Conservation (phyloP, 352 stramenopile genomes). For the Globisporangium spiculum region DNA sequence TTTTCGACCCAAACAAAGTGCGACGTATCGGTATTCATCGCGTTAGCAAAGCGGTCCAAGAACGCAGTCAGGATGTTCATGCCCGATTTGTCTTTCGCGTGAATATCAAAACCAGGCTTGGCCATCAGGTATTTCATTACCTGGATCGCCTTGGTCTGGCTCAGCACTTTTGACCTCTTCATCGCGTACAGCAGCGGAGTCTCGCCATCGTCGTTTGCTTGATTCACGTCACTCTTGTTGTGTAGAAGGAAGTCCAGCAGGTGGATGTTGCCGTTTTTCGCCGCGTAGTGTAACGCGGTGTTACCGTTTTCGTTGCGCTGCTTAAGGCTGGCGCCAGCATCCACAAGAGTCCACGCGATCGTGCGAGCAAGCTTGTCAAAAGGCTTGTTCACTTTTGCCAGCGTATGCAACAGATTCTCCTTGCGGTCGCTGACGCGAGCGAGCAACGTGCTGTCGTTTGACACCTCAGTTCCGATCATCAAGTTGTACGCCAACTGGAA, state of each 20-base stretch:
- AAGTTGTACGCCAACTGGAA: conserved; percentile 76
- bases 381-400: conserved; percentile 50
- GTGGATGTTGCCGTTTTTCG: conserved; percentile 45
- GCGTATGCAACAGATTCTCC: conserved; percentile 59
- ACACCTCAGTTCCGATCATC: conserved; percentile 51
- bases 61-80: conserved; percentile 50
- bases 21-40: conserved; percentile 18
- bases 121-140: conserved; percentile 51
- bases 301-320: conserved; percentile 36
- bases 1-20: conserved; percentile 47
- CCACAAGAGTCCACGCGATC: conserved; percentile 69
- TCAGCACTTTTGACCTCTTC: conserved; percentile 36
- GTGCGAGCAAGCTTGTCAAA: conserved; percentile 54
- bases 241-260: conserved; percentile 76
- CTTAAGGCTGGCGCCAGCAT: conserved; percentile 37
- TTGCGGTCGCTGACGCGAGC: conserved; percentile 37
- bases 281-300: conserved; percentile 58
- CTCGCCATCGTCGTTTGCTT: conserved; percentile 39
- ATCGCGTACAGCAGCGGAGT: conserved; percentile 53
- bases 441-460: conserved; percentile 35
- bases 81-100: conserved; percentile 36
- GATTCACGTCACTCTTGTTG: conserved; percentile 45
- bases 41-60: conserved; percentile 56
- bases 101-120: conserved; percentile 33
- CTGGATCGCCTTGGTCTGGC: conserved; percentile 22